phyloP scores from a whole-genome alignment of 2,329 filamentous ascomycete species.

The Macroventuria anomochaeta region DNA sequence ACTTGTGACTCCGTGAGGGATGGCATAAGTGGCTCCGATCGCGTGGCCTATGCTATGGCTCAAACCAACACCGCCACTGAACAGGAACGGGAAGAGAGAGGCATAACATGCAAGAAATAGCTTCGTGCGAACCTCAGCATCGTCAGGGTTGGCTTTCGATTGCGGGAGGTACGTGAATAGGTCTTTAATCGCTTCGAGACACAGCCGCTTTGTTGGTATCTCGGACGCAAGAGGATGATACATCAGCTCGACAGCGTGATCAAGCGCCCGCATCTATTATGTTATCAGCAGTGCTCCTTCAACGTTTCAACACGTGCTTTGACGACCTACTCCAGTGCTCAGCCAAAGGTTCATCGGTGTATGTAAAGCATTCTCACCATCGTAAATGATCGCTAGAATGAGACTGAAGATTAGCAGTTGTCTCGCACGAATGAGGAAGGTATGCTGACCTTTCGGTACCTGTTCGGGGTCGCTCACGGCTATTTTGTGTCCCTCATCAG shows the following conservation, averaged over 20 bases:
- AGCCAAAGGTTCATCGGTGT: conserved; percentile 60
- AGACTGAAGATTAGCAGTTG: not conserved
- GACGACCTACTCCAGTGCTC: conserved; percentile 54
- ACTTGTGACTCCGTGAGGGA: conserved; percentile 63
- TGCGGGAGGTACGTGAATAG: conserved; percentile 61
- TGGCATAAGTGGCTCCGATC: conserved; percentile 61
- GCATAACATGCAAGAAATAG: conserved; percentile 62
- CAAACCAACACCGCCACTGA: conserved; percentile 59
- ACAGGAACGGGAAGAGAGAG: conserved; percentile 56
- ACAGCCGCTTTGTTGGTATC: conserved; percentile 55
- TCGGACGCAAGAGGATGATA: conserved; percentile 62
- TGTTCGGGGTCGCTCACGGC: conserved; percentile 55
- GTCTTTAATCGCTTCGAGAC: conserved; percentile 56
- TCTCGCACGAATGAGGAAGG: not conserved
- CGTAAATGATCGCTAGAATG: conserved; percentile 58
- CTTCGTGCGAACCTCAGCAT: conserved; percentile 58
- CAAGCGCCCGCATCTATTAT: conserved; percentile 56
- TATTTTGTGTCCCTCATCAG: conserved; percentile 58
- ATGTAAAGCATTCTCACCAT: conserved; percentile 58
- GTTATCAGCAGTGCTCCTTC: conserved; percentile 10
- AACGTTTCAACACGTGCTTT: not conserved
- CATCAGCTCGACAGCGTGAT: conserved; percentile 62
- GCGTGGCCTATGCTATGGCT: conserved; percentile 59
- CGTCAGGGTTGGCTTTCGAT: conserved; percentile 55
- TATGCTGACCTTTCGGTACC: conserved; percentile 45